phyloP scores from a whole-genome alignment of 2,329 filamentous ascomycete species.

The Penicillium psychrosexuale region DNA sequence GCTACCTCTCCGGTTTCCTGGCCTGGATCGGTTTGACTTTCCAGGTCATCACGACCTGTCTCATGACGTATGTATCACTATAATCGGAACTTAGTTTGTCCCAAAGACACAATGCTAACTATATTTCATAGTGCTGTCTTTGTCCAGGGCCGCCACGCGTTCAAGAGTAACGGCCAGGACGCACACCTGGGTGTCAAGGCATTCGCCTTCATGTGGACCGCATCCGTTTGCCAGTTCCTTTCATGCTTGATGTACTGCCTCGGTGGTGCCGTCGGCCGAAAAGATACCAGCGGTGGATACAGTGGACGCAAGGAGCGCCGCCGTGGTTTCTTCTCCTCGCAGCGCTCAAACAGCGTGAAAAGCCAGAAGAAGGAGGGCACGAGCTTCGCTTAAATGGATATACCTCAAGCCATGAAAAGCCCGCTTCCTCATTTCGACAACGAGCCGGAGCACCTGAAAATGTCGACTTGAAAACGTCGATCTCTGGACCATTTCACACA shows the following conservation, averaged over 20 bases:
- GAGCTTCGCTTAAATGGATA: constrained; percentile 22
- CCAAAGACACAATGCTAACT: constrained; percentile 12
- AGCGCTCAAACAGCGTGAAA: constrained; percentile 28
- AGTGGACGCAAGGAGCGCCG: constrained; percentile 37
- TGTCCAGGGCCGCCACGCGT: constrained; percentile 56
- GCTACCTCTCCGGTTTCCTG: constrained; percentile 52
- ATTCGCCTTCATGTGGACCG: constrained; percentile 62
- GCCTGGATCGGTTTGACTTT: constrained; percentile 56
- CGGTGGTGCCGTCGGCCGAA: constrained; percentile 36
- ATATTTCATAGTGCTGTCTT: constrained; percentile 52
- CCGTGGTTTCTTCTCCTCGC: constrained; percentile 38
- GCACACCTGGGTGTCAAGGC: constrained; percentile 56
- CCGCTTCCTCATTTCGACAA: background rate
- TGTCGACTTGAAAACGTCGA: background rate
- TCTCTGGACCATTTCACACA: constrained; percentile 1
- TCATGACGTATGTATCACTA: constrained; percentile 60
- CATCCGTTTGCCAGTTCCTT: constrained; percentile 54
- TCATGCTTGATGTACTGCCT: constrained; percentile 58
- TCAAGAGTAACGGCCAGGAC: constrained; percentile 49
- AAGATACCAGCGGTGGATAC: constrained; percentile 31
- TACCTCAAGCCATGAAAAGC: background rate
- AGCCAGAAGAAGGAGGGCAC: constrained; percentile 27
- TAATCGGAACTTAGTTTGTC: background rate
- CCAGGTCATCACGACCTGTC: constrained; percentile 54
- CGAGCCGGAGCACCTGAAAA: background rate